phyloP scores from a whole-genome alignment of 805 yeast genomes.

The Candida tallmaniae region DNA sequence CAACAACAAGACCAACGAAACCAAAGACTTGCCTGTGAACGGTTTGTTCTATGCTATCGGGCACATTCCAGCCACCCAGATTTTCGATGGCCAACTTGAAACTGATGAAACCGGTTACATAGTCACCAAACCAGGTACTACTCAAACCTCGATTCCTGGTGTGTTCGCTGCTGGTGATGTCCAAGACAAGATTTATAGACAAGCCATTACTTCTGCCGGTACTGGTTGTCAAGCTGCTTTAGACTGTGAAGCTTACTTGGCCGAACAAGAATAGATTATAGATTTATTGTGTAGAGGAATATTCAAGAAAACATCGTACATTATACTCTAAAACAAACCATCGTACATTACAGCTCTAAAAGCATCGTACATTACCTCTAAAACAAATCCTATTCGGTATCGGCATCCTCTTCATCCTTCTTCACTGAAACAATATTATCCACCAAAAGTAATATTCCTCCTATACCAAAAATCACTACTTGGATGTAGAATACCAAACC shows the following conservation, averaged over 20 bases:
- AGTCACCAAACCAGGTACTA: constrained; percentile 82
- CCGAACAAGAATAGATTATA: constrained; percentile 47
- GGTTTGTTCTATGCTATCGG: constrained; percentile 99
- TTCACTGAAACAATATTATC: neutral
- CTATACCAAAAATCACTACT: neutral
- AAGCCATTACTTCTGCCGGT: constrained; percentile 99
- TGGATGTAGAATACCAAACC: constrained; percentile 6
- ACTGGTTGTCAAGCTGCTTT: constrained; percentile 99
- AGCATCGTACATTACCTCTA: too few relatives aligned
- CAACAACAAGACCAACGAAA: constrained; percentile 69
- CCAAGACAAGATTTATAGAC: constrained; percentile 95
- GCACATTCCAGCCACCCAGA: constrained; percentile 89
- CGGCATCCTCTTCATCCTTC: too few relatives aligned
- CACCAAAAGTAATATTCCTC: neutral
- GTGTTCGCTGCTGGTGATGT: constrained; percentile 97
- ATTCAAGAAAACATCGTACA: too few relatives aligned
- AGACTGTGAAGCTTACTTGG: constrained; percentile 81
- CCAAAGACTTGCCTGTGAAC: constrained; percentile 65
- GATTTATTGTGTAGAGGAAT: too few relatives aligned
- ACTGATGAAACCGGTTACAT: constrained; percentile 88
- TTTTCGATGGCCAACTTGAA: constrained; percentile 73
- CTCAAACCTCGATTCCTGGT: constrained; percentile 82
- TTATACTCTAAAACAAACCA: too few relatives aligned
- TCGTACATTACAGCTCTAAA: too few relatives aligned
- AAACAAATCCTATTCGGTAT: neutral